These are phyloP conservation scores for Ploettnerulaceae sp. DNA, from an alignment of 2,329 filamentous ascomycete genomes.

Conservation along the genomic window DNA sequence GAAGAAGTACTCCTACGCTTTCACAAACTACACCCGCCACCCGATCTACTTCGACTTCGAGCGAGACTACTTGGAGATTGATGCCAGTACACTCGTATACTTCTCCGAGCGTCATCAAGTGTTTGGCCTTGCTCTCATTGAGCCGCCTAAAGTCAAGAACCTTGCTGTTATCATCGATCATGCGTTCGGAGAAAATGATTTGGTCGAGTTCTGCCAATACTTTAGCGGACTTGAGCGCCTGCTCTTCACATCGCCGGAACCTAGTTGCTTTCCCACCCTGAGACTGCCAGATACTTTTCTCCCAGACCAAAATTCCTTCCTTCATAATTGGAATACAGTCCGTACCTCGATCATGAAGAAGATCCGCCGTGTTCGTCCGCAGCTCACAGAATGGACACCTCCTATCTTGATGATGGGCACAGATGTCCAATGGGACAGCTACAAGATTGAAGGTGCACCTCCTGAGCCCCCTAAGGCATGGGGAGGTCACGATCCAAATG, in stretches of 20 bases:
- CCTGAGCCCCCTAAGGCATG: not conserved
- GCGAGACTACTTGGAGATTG: constrained; percentile 2
- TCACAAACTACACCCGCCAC: not conserved
- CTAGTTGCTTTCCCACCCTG: not conserved
- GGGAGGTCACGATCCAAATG: not conserved
- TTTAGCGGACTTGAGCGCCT: not conserved
- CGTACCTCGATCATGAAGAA: not conserved
- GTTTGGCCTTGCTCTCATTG: not conserved
- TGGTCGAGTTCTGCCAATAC: not conserved
- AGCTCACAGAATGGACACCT: constrained; percentile 5
- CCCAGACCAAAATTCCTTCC: not conserved
- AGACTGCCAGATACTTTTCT: not conserved
- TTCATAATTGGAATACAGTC: not conserved
- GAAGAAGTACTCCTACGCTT: not conserved
- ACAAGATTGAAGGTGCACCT: not conserved
- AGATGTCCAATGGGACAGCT: not conserved
- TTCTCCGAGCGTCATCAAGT: not conserved
- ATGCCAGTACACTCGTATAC: not conserved
- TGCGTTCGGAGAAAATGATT: not conserved
- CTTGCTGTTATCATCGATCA: not conserved
- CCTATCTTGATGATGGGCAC: constrained; percentile 1
- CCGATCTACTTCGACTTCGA: constrained; percentile 3
- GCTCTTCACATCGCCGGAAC: not conserved
- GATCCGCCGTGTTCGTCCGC: not conserved
- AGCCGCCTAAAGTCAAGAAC: not conserved